Conservation (phyloP, 179 eudicot genomes). For the Drosera spatulata region DNA sequence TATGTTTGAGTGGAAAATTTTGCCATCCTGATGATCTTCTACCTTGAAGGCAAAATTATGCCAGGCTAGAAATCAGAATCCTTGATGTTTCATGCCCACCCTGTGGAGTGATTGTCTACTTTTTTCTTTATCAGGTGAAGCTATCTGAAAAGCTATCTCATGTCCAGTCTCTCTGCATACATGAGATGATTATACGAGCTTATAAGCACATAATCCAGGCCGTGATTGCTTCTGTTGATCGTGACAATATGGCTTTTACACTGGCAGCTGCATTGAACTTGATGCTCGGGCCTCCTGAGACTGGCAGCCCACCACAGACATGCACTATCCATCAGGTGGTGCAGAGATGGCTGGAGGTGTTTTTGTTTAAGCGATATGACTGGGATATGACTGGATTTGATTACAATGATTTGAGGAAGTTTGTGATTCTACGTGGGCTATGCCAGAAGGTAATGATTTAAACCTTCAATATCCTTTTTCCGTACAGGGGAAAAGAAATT, state of each 20-base stretch:
- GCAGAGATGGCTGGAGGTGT: constrained; percentile 80
- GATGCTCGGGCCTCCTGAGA: constrained; percentile 75
- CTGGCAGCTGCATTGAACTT: constrained; percentile 78
- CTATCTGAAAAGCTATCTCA: constrained; percentile 95
- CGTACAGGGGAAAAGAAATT: too few species aligned
- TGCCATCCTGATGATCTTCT: neutral
- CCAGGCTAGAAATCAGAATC: neutral
- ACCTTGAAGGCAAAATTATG: neutral
- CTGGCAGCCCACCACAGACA: constrained; percentile 25
- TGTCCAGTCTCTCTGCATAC: constrained; percentile 97
- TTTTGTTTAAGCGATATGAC: constrained; percentile 72
- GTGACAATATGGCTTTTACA: constrained; percentile 57
- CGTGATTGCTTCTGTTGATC: constrained; percentile 65
- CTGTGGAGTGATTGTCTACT: neutral
- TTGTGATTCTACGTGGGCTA: constrained; percentile 89
- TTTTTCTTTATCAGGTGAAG: constrained; percentile 60
- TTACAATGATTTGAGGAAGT: constrained; percentile 86
- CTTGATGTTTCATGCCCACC: neutral
- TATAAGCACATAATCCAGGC: constrained; percentile 95
- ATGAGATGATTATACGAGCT: constrained; percentile 99
- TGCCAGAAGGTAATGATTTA: constrained; percentile 69
- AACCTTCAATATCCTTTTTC: too few species aligned
- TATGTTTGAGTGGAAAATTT: too few species aligned
- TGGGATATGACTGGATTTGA: constrained; percentile 74
- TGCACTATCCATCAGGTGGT: constrained; percentile 45